Evolutionary conservation across 345 rosid species (phyloP).

Genomic region (Corymbia maculata): DNA sequence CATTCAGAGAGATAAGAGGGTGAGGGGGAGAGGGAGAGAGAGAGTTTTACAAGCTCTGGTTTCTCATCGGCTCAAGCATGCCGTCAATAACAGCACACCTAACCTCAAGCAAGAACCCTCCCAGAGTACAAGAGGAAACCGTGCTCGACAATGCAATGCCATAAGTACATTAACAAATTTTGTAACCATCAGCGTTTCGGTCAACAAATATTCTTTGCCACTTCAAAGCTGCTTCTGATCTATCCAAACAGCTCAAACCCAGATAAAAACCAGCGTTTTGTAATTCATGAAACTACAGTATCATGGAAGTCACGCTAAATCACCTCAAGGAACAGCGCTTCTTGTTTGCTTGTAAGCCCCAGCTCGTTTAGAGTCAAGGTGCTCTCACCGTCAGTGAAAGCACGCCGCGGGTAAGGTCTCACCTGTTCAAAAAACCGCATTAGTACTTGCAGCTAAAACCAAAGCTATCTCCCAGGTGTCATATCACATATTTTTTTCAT

Average conservation of each 20-base stretch:
- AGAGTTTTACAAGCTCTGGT: not conserved
- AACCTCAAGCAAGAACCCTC: not conserved
- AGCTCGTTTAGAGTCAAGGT: constrained; percentile 61
- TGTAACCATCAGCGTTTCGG: not conserved
- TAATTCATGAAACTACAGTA: not conserved
- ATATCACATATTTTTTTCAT: not conserved
- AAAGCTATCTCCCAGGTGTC: not conserved
- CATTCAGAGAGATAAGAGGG: not conserved
- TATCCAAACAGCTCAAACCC: not conserved
- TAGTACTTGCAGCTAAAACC: not conserved
- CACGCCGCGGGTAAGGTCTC: constrained; percentile 96
- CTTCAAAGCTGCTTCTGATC: not conserved
- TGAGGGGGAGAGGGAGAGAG: not conserved
- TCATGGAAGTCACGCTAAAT: constrained; percentile 20
- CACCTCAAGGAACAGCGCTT: constrained; percentile 90
- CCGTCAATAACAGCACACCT: not conserved
- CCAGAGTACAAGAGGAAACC: not conserved
- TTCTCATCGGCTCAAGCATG: not conserved
- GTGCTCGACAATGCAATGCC: not conserved
- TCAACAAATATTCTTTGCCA: not conserved
- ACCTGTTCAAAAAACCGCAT: constrained; percentile 43
- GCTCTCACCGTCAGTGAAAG: constrained; percentile 75
- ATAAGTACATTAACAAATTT: not conserved
- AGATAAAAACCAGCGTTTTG: not conserved
- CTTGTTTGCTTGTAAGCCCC: constrained; percentile 90